Percentiles rank a stretch among this genome's conserved stretches.
These are phyloP conservation scores for Neonectria hederae DNA, from an alignment of 2,329 filamentous ascomycete species.

Conservation along the genomic window DNA sequence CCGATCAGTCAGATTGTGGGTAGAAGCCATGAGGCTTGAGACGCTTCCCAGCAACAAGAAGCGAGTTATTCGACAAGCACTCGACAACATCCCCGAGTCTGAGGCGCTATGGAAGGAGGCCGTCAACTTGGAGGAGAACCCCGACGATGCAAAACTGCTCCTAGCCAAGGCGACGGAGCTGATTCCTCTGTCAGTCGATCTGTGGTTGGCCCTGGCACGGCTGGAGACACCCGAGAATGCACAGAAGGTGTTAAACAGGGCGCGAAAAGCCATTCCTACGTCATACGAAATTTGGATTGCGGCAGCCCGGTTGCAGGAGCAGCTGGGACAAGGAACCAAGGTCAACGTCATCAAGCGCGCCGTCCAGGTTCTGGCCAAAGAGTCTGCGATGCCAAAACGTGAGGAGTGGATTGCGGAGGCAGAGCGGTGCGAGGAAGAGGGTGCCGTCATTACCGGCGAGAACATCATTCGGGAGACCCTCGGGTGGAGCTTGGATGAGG, in stretches of 20 bases:
- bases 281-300: constrained; percentile 98
- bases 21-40: constrained; percentile 94
- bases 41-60: constrained; percentile 86
- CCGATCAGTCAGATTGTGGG: constrained; percentile 88
- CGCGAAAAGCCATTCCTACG: constrained; percentile 90
- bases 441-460: constrained; percentile 84
- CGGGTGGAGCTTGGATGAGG: constrained; percentile 92
- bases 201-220: constrained; percentile 93
- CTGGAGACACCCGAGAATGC: constrained; percentile 91
- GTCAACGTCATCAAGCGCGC: constrained; percentile 96
- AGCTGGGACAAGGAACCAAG: constrained; percentile 79
- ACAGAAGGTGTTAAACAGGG: constrained; percentile 93
- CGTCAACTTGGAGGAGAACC: constrained; percentile 93
- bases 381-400: constrained; percentile 95
- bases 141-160: constrained; percentile 85
- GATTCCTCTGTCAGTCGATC: constrained; percentile 90
- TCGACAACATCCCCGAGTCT: constrained; percentile 93
- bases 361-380: constrained; percentile 85
- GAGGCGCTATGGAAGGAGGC: constrained; percentile 98
- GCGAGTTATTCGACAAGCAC: constrained; percentile 87
- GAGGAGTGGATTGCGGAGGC: constrained; percentile 98
- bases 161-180: constrained; percentile 96
- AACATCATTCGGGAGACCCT: constrained; percentile 93
- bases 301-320: constrained; percentile 88
- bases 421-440: constrained; percentile 93